These are phyloP conservation scores for Leucogyrophana mollusca DNA, from an alignment of 768 basidiomycete species.

Conservation along the genomic window DNA sequence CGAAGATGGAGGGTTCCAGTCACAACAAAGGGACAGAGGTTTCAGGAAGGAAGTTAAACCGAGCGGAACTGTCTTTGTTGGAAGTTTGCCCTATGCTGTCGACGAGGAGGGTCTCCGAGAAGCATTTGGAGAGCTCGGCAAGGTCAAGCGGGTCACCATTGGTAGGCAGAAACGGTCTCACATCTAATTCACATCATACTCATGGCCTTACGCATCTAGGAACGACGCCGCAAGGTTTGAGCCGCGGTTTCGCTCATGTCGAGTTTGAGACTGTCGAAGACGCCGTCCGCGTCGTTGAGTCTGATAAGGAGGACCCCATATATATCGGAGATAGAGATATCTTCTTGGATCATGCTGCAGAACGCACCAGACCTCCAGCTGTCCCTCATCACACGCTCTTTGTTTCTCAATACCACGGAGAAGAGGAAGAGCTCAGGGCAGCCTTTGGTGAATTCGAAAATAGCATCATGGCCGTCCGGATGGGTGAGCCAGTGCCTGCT, in stretches of 20 bases:
- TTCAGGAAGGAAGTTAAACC: slow-evolving; percentile 20
- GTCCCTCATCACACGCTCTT: slow-evolving; percentile 31
- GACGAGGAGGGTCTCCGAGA: slow-evolving; percentile 40
- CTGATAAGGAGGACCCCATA: slow-evolving; percentile 43
- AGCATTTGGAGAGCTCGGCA: slow-evolving; percentile 44
- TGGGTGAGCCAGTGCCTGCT: slow-evolving; percentile 17
- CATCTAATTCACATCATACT: neutral
- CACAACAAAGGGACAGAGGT: neutral
- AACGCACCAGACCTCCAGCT: neutral
- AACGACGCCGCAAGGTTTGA: slow-evolving; percentile 31
- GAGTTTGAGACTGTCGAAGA: slow-evolving; percentile 37
- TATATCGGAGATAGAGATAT: slow-evolving; percentile 46
- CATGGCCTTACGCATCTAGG: slow-evolving; percentile 19
- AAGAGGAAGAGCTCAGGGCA: slow-evolving; percentile 23
- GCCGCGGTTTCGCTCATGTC: slow-evolving; percentile 47
- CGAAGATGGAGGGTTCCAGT: neutral
- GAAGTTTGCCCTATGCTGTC: slow-evolving; percentile 52
- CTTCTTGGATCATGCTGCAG: slow-evolving; percentile 37
- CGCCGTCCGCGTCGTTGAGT: slow-evolving; percentile 35
- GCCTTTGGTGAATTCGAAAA: slow-evolving; percentile 21
- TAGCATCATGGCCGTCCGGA: slow-evolving; percentile 27
- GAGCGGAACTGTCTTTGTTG: slow-evolving; percentile 41
- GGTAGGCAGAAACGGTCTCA: slow-evolving; percentile 33
- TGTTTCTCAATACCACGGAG: slow-evolving; percentile 24
- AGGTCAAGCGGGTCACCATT: slow-evolving; percentile 35